Evolutionary conservation across 768 basidiomycete genomes (phyloP), one percentile per base, ranked within the genome.

Genomic region (Suillus discolor): DNA sequence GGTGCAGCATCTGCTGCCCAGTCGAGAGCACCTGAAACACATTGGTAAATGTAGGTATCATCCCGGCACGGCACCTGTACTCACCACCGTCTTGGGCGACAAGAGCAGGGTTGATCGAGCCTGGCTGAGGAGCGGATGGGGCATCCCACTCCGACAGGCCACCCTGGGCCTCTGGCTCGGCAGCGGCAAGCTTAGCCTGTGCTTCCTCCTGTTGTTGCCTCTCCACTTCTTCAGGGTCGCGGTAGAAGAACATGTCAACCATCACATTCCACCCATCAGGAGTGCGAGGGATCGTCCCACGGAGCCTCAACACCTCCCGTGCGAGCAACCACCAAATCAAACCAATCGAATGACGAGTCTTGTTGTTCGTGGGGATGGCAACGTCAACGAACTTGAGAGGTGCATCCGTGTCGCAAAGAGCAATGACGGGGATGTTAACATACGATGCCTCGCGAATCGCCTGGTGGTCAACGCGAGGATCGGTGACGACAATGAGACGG

Each of bases 201-300:
- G 93, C 93, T 78, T 94, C 94, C 77, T 95, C 96, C 75, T 93
- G 90, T 77, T 95, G 93, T 82, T 98, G 97, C 82, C 92, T 94
- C 88, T 98, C 96, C 72, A 98, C 93, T 81, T 99, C 97, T 79
- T 99, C 96, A 67, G 97, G 96, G 82, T 98, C 97, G 75, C 97
- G 93, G 89, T 99, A 99, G 90, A 98, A 96, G 91, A 96, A 96
- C 91, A 97, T 92, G 80, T 97, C 96, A 70, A 96, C 95, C 94
- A 99, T 97, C 79, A 97, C 92, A 78, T 90, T 93, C 97, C 97
- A 99, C 73, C 92, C 93, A 68, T 97, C 96, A 68, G 87, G 79
- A 49, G 94, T 91, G 73, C 97, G 89, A 66, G 95, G 91, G 79
- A 99, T 90, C 64, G 93, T 92, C 57, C 97, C 97, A 68, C 95